A percentile compares a stretch with the other conserved stretches of the same genome.
Conservation (phyloP, 2,329 filamentous ascomycete species). For the Aspergillus sergii region DNA sequence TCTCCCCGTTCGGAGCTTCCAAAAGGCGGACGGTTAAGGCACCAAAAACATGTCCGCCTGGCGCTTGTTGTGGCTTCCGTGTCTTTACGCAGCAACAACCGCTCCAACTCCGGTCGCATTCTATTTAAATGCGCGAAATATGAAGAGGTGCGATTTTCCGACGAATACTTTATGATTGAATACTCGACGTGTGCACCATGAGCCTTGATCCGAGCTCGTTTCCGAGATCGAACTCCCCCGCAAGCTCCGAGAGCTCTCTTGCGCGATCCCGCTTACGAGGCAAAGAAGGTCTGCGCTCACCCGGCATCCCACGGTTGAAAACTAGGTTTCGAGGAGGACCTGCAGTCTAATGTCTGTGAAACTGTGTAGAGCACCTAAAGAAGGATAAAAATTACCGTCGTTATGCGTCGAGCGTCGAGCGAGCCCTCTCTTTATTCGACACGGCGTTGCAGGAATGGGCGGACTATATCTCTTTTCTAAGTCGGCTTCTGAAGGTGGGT, state of each 20-base stretch:
- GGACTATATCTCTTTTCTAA: conserved; percentile 97
- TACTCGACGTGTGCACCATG: conserved; percentile 40
- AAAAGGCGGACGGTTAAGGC: conserved; percentile 6
- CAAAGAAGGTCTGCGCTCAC: conserved; percentile 66
- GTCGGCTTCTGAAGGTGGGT: conserved; percentile 79
- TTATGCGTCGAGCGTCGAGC: conserved; percentile 86
- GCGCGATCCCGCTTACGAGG: conserved; percentile 77
- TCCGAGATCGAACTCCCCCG: conserved; percentile 63
- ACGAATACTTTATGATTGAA: conserved; percentile 23
- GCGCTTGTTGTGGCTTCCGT: conserved; percentile 11
- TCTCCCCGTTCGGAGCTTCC: conserved; percentile 14
- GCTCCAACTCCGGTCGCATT: conserved; percentile 1
- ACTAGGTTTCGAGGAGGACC: background rate
- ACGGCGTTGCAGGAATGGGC: conserved; percentile 97
- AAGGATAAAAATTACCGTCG: conserved; percentile 75
- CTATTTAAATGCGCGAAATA: conserved; percentile 34
- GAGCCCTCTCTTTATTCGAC: conserved; percentile 86
- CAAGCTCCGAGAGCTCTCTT: conserved; percentile 81
- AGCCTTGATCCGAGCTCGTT: conserved; percentile 46
- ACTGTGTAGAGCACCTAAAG: conserved; percentile 39
- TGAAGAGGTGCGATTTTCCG: conserved; percentile 34
- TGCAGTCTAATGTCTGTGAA: background rate
- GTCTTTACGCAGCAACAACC: conserved; percentile 13
- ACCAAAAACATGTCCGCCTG: conserved; percentile 19
- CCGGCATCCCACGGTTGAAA: background rate